Conservation (phyloP, 2,329 filamentous ascomycete genomes). For the Colletotrichum sp. region DNA sequence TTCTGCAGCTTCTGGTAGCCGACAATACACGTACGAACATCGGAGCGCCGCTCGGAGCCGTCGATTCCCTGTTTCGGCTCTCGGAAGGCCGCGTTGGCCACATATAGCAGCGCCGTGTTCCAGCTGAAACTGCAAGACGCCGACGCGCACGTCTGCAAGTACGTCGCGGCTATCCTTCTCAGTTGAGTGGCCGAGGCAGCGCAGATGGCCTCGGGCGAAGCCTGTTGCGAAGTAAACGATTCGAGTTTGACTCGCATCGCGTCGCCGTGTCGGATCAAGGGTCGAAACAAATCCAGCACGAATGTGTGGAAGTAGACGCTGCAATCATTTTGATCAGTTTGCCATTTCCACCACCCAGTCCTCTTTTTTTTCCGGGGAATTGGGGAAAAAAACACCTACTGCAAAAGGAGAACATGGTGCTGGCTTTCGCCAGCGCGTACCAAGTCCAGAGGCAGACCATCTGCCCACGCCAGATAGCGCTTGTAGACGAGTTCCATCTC, state of each 20-base stretch:
- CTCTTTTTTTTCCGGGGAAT: not conserved
- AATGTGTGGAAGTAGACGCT: not conserved
- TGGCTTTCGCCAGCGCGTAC: not conserved
- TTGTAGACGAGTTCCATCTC: not conserved
- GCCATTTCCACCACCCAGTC: not conserved
- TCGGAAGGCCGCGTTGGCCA: not conserved
- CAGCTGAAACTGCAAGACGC: not conserved
- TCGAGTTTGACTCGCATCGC: not conserved
- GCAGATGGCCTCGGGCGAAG: not conserved
- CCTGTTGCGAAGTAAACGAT: not conserved
- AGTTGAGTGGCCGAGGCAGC: not conserved
- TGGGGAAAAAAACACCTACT: not conserved
- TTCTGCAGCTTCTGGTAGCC: not conserved
- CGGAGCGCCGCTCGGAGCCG: not conserved
- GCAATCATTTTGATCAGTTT: not conserved
- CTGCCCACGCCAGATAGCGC: not conserved
- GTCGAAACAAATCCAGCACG: not conserved
- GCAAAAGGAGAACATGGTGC: not conserved
- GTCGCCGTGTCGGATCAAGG: not conserved
- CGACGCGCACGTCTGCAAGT: not conserved
- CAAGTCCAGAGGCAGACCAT: not conserved
- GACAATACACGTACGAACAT: not conserved
- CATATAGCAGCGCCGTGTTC: not conserved
- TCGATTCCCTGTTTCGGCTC: not conserved
- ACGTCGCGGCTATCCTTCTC: not conserved